phyloP scores from a whole-genome alignment of 1,139 yeast species.

The Pichia sp. region DNA sequence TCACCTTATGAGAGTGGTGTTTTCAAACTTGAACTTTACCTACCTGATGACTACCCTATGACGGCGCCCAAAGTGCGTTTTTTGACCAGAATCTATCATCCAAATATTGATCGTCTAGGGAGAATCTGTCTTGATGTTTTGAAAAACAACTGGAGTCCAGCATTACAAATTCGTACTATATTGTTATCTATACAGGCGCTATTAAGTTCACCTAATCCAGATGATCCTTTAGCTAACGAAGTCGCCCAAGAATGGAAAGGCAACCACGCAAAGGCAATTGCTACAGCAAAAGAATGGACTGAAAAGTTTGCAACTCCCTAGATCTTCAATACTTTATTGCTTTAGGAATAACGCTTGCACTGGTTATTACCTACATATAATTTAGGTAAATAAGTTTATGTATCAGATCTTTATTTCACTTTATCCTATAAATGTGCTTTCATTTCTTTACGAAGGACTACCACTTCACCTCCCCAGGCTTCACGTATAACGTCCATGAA shows the following conservation, averaged over 20 bases:
- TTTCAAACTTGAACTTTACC: constrained; percentile 69
- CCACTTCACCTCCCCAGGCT: constrained; percentile 56
- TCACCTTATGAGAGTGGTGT: constrained; percentile 81
- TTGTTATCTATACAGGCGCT: constrained; percentile 88
- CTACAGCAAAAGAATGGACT: constrained; percentile 89
- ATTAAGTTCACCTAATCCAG: constrained; percentile 95
- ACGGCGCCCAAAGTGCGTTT: constrained; percentile 92
- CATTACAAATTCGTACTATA: constrained; percentile 92
- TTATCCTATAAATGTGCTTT: constrained; percentile 10
- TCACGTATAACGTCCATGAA: constrained; percentile 70
- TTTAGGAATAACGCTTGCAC: not conserved
- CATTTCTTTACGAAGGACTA: constrained; percentile 16
- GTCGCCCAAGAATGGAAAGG: constrained; percentile 96
- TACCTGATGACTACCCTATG: constrained; percentile 91
- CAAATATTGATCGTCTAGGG: constrained; percentile 92
- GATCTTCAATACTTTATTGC: not conserved
- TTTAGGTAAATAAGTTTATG: not conserved
- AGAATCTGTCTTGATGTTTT: constrained; percentile 92
- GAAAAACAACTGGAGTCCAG: constrained; percentile 96
- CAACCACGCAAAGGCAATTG: constrained; percentile 74
- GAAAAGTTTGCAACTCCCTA: constrained; percentile 39
- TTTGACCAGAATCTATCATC: constrained; percentile 90
- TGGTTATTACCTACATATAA: not conserved
- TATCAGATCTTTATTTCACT: not conserved
- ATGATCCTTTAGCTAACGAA: constrained; percentile 96